Percentiles rank a stretch among this genome's conserved stretches.
phyloP scores from a whole-genome alignment of 139 green algal species.

The Marvania coccoides region DNA sequence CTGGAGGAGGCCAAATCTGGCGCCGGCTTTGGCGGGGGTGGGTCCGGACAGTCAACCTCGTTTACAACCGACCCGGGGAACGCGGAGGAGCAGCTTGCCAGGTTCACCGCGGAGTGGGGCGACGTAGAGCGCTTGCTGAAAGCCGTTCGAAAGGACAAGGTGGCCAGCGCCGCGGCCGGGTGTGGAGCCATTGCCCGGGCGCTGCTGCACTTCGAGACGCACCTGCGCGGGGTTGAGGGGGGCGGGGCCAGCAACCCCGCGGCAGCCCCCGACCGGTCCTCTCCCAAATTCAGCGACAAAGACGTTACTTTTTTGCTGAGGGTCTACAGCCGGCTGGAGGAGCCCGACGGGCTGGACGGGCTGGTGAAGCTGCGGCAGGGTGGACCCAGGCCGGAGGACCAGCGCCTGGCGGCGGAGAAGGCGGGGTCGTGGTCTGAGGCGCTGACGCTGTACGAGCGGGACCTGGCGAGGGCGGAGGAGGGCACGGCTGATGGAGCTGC shows the following conservation, averaged over 20 bases:
- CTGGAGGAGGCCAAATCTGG: slow-evolving; percentile 26
- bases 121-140: slow-evolving; percentile 49
- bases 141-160: slow-evolving; percentile 44
- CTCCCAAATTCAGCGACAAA: slow-evolving; percentile 37
- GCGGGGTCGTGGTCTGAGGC: slow-evolving; percentile 81
- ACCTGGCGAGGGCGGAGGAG: slow-evolving; percentile 2
- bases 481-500: neutral
- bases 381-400: slow-evolving; percentile 43
- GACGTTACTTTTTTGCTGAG: slow-evolving; percentile 77
- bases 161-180: slow-evolving; percentile 29
- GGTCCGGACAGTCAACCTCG: no score
- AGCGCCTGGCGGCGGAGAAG: slow-evolving; percentile 72
- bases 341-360: slow-evolving; percentile 82
- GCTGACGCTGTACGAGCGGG: slow-evolving; percentile 76
- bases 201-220: slow-evolving; percentile 79
- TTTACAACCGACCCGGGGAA: no score
- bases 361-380: slow-evolving; percentile 60
- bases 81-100: no score
- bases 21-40: neutral
- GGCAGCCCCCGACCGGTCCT: slow-evolving; percentile 23
- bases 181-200: slow-evolving; percentile 78
- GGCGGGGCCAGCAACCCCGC: slow-evolving; percentile 75
- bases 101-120: slow-evolving; percentile 20
- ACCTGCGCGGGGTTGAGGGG: slow-evolving; percentile 49
- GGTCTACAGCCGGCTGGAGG: slow-evolving; percentile 83